phyloP scores from a whole-genome alignment of 306 rosid species.

The Citrullus mucosospermus region DNA sequence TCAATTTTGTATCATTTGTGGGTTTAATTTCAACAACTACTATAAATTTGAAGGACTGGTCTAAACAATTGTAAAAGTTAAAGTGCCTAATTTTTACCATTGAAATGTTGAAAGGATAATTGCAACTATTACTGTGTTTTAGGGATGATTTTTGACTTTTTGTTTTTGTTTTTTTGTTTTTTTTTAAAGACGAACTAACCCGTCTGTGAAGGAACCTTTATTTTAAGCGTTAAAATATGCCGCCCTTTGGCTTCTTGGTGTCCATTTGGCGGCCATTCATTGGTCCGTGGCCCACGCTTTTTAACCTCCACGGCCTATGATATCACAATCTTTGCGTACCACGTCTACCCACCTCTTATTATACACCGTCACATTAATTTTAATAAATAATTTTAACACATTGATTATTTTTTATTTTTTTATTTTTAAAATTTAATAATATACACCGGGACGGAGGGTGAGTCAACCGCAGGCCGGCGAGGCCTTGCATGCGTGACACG shows the following conservation, averaged over 20 bases:
- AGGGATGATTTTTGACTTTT: too few species aligned
- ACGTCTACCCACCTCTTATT: not conserved
- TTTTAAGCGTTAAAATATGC: constrained; percentile 7
- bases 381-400: not conserved
- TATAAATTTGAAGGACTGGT: too few species aligned
- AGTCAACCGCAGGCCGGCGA: constrained; percentile 5
- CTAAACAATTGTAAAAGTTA: too few species aligned
- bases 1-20: too few species aligned
- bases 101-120: too few species aligned
- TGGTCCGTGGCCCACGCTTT: not conserved
- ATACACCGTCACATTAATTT: not conserved
- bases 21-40: too few species aligned
- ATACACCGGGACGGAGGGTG: not conserved
- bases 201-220: not conserved
- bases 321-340: constrained; percentile 8
- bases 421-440: not conserved
- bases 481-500: constrained; percentile 27
- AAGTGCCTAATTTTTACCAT: too few species aligned
- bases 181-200: not conserved
- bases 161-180: too few species aligned
- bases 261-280: constrained; percentile 21
- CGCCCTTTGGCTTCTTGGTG: constrained; percentile 16
- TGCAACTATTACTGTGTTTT: too few species aligned
- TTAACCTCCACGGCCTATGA: not conserved
- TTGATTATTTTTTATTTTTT: not conserved